Percentiles rank a stretch among this genome's conserved stretches.
phyloP scores from a whole-genome alignment of 1,139 yeast genomes.

The Magnusiomyces suaveolens region DNA sequence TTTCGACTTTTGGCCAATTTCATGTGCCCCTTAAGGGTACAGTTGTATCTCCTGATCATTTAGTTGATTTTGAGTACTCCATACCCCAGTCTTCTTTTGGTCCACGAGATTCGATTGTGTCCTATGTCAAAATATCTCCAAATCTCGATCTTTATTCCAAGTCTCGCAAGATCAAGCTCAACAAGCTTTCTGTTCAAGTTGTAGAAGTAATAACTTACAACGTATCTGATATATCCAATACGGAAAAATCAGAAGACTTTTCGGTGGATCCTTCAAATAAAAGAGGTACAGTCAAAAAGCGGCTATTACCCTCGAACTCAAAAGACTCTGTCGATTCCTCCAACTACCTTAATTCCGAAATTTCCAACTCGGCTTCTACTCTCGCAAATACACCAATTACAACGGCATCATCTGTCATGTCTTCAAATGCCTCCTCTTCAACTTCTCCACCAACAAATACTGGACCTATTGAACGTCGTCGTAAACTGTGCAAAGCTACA shows the following conservation, averaged over 20 bases:
- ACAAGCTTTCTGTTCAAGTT: conserved; percentile 31
- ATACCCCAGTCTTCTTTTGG: conserved; percentile 34
- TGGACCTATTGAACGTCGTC: conserved; percentile 25
- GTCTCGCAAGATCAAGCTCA: conserved; percentile 32
- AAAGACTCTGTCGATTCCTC: not conserved
- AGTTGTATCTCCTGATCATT: conserved; percentile 30
- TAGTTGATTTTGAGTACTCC: conserved; percentile 31
- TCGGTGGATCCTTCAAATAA: not conserved
- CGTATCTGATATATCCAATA: conserved; percentile 24
- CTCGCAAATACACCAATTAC: not conserved
- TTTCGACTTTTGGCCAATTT: conserved; percentile 34
- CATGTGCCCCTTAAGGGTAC: conserved; percentile 27
- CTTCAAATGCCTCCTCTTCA: too few species aligned
- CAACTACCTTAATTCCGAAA: not conserved
- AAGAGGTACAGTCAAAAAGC: not conserved
- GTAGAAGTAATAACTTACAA: conserved; percentile 31
- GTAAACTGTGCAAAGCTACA: conserved; percentile 27
- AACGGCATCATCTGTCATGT: not conserved
- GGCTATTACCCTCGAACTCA: not conserved
- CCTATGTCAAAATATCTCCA: conserved; percentile 28
- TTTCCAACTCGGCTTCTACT: not conserved
- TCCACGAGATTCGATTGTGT: conserved; percentile 32
- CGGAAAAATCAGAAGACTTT: not conserved
- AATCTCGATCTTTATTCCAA: conserved; percentile 32
- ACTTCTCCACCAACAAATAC: not conserved